Conservation (phyloP, 225 moss, liverwort and hornwort genomes). For the Polytrichum commune region DNA sequence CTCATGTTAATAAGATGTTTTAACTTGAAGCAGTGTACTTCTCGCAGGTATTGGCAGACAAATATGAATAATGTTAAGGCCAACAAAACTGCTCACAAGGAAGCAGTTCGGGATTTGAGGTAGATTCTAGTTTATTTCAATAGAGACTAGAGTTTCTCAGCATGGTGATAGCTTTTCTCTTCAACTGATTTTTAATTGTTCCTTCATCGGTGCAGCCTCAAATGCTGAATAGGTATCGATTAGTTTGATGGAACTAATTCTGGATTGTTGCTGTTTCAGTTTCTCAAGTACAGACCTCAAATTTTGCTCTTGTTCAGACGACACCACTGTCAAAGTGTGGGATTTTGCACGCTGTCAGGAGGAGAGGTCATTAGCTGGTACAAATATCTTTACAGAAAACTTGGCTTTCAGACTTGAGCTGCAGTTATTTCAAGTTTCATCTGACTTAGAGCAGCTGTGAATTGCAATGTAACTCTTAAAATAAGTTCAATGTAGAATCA, state of each 20-base stretch:
- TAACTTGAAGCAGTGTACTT: neutral
- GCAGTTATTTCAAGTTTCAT: no score
- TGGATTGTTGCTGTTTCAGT: conserved; percentile 38
- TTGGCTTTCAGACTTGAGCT: neutral
- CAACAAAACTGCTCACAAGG: conserved; percentile 97
- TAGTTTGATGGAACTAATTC: neutral
- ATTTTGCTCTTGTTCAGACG: conserved; percentile 98
- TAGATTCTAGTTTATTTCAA: conserved; percentile 9
- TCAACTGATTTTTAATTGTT: no score
- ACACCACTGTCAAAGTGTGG: conserved; percentile 99
- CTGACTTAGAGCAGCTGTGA: no score
- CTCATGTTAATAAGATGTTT: neutral
- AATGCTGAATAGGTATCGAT: no score
- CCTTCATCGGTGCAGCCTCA: no score
- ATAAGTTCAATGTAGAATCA: no score
- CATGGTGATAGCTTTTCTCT: no score
- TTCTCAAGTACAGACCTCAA: conserved; percentile 98
- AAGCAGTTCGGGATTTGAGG: conserved; percentile 94
- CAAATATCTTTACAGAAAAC: neutral
- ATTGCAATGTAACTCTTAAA: no score
- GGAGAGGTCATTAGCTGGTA: conserved; percentile 91
- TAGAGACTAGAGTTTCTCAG: no score
- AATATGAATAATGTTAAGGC: conserved; percentile 99
- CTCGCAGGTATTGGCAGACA: conserved; percentile 87
- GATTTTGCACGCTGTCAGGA: conserved; percentile 99